Conservation (phyloP, 2,329 filamentous ascomycete species). For the Trichocomaceae sp. region DNA sequence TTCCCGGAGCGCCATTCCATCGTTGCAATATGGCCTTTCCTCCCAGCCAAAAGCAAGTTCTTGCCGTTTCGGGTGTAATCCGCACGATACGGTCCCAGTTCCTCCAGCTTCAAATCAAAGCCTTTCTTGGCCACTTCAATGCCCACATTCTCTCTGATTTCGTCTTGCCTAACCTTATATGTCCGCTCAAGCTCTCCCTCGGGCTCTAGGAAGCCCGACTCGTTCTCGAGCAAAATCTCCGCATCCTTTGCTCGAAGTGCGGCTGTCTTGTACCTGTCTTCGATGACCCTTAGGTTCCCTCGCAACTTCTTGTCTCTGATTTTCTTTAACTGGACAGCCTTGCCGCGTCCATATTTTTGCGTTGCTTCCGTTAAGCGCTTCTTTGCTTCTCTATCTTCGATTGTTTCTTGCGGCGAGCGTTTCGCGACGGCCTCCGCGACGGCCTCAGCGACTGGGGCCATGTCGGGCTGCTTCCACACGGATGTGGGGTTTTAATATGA, state of each 20-base stretch:
- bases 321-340: constrained; percentile 61
- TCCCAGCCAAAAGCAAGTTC: constrained; percentile 74
- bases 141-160: constrained; percentile 67
- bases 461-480: constrained; percentile 16
- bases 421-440: constrained; percentile 26
- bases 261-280: constrained; percentile 75
- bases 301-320: constrained; percentile 88
- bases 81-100: constrained; percentile 77
- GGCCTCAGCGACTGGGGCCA: constrained; percentile 25
- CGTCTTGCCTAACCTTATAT: constrained; percentile 84
- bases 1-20: constrained; percentile 96
- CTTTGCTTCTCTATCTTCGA: constrained; percentile 35
- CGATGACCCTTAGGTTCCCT: constrained; percentile 68
- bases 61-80: constrained; percentile 89
- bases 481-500: constrained; percentile 5
- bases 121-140: constrained; percentile 85
- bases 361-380: constrained; percentile 50
- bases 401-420: constrained; percentile 17
- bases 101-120: constrained; percentile 78
- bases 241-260: constrained; percentile 83
- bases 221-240: constrained; percentile 86
- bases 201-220: constrained; percentile 75
- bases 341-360: constrained; percentile 76
- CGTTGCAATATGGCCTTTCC: constrained; percentile 90
- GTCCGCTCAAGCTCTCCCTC: constrained; percentile 85